Conservation (phyloP, 164 flowering plant genomes). For the Berberis thunbergii region DNA sequence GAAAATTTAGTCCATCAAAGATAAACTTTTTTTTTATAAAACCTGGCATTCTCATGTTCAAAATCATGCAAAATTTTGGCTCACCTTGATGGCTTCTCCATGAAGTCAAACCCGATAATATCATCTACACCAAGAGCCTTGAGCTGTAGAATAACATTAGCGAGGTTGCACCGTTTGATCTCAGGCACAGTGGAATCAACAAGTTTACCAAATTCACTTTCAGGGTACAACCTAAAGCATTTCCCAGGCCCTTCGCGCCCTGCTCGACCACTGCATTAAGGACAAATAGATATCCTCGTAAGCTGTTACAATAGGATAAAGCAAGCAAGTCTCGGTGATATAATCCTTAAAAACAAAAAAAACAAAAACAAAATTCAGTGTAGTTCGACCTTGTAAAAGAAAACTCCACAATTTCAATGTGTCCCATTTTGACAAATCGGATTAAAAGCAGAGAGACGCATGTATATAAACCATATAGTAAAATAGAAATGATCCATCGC, state of each 20-base stretch:
- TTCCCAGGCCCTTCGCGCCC: conserved; percentile 97
- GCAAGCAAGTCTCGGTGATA: neutral
- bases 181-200: conserved; percentile 77
- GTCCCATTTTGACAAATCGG: too few species aligned
- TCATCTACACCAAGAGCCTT: conserved; percentile 92
- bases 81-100: conserved; percentile 88
- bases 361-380: too few species aligned
- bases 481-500: too few species aligned
- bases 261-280: conserved; percentile 79
- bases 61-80: neutral
- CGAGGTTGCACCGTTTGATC: conserved; percentile 86
- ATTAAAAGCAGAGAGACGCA: too few species aligned
- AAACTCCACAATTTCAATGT: too few species aligned
- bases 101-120: conserved; percentile 79
- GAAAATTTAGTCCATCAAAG: too few species aligned
- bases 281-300: conserved; percentile 4
- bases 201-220: conserved; percentile 59
- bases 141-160: conserved; percentile 84
- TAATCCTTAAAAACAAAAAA: too few species aligned
- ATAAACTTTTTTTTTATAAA: too few species aligned
- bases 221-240: conserved; percentile 91
- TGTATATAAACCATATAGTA: too few species aligned
- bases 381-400: too few species aligned
- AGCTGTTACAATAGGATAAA: neutral
- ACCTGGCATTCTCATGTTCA: too few species aligned